Base-by-base conservation (phyloP, 2,329 filamentous ascomycete genomes). In the Pezicula carpinea region DNA sequence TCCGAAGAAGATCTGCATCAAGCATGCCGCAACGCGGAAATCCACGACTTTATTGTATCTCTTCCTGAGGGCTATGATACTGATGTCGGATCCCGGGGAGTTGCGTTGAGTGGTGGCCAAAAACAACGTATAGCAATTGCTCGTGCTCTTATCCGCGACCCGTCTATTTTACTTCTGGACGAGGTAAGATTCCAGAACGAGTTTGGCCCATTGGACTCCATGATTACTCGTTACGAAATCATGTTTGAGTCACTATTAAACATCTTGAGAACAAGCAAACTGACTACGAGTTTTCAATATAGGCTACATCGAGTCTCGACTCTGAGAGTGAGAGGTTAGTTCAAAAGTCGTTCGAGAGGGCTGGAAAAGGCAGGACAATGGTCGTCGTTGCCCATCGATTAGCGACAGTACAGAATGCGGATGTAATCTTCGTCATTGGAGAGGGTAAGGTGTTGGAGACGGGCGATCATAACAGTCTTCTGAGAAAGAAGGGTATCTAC, bases 311-410 rank as follows among this genome's bases (percentile, higher is more conserved):
- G 1, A 73, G 70, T 36, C 64, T 82, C 0, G 77, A 81, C 48
- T 74, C 74, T 3, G 69, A 76, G 51, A 75, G 70, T 0, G 78
- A 81, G 56, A 69, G 75, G 21, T 60, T 75, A 2, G 71, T 81
- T 2, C 76, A 89, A 63, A 70, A 69, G 1, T 83, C 85, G 0
- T 79, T 90, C 56, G 82, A 87, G 69, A 71, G 70, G 36, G 80
- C 79, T 0, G 73, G 73, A 4, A 70, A 72, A 52, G 76, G 75
- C 3, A 89, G 85, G 52, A 80, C 87, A 2, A 89, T 85, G 52
- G 71, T 91, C 4, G 85, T 85, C 3, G 85, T 91, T 8, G 87
- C 87, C 1, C 87, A 91, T 60, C 74, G 87, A 14, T 71, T 90
- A 39, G 82, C 82, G 1, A 90, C 84, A 14, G 80, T 89, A 15